phyloP scores from a whole-genome alignment of 2,329 filamentous ascomycete genomes.

The Venturia nashicola region DNA sequence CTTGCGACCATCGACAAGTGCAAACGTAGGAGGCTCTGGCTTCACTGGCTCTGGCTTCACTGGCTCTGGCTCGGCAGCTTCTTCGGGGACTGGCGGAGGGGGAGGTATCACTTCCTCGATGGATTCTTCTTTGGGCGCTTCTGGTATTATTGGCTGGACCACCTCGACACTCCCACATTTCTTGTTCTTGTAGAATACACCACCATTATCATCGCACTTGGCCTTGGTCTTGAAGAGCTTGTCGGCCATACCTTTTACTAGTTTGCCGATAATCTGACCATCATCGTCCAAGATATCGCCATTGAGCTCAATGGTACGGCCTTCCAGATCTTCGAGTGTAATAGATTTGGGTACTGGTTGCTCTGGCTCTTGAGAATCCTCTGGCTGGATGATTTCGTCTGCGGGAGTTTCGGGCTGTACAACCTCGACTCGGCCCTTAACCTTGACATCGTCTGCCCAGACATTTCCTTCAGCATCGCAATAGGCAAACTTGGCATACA shows the following conservation, averaged over 20 bases:
- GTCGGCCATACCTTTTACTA: neutral
- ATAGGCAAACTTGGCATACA: conserved; percentile 37
- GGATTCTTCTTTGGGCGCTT: conserved; percentile 15
- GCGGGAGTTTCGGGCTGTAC: neutral
- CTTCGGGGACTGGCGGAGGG: neutral
- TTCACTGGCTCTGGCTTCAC: conserved; percentile 11
- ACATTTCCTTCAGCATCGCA: conserved; percentile 45
- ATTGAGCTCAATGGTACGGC: conserved; percentile 37
- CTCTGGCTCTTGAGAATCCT: neutral
- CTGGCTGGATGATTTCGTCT: neutral
- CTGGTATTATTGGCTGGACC: conserved; percentile 21
- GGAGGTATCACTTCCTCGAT: conserved; percentile 14
- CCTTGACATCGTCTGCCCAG: conserved; percentile 41
- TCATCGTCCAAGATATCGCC: conserved; percentile 43
- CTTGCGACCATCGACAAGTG: conserved; percentile 38
- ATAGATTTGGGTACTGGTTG: neutral
- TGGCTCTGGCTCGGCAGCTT: neutral
- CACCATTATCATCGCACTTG: conserved; percentile 5
- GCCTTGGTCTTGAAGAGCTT: conserved; percentile 3
- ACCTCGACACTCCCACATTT: conserved; percentile 21
- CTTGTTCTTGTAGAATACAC: neutral
- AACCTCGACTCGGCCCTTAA: neutral
- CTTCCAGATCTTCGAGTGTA: conserved; percentile 28
- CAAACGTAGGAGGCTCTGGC: conserved; percentile 34
- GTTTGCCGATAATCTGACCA: conserved; percentile 39